phyloP scores from a whole-genome alignment of 306 rosid species.

The Morella rubra region DNA sequence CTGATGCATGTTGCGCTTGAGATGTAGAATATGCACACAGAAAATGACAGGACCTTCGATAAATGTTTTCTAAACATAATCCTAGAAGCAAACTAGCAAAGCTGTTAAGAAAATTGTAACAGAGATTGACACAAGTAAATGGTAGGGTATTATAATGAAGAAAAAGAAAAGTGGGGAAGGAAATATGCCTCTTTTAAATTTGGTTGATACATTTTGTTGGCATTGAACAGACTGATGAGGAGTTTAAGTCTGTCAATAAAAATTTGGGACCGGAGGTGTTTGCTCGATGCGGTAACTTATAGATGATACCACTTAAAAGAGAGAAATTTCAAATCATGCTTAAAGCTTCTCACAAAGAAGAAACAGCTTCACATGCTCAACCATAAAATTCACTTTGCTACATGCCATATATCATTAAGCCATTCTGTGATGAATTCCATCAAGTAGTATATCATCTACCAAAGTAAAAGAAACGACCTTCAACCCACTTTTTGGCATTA shows the following conservation, averaged over 20 bases:
- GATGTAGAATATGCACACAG: conserved; percentile 16
- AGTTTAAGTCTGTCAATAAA: background rate
- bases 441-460: background rate
- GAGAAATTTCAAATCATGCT: background rate
- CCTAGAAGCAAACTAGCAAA: background rate
- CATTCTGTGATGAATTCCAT: background rate
- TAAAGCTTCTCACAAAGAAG: background rate
- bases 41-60: background rate
- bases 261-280: background rate
- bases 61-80: background rate
- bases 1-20: conserved; percentile 24
- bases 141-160: background rate
- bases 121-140: background rate
- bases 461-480: background rate
- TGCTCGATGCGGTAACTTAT: background rate
- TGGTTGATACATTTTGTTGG: background rate
- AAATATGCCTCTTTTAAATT: background rate
- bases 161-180: background rate
- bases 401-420: background rate
- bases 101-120: background rate
- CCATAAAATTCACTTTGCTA: background rate
- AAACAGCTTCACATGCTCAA: background rate
- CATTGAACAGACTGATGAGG: background rate
- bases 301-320: background rate
- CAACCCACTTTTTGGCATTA: background rate